Conservation (phyloP, 2,329 filamentous ascomycete species). For the Colletotrichum sp. region DNA sequence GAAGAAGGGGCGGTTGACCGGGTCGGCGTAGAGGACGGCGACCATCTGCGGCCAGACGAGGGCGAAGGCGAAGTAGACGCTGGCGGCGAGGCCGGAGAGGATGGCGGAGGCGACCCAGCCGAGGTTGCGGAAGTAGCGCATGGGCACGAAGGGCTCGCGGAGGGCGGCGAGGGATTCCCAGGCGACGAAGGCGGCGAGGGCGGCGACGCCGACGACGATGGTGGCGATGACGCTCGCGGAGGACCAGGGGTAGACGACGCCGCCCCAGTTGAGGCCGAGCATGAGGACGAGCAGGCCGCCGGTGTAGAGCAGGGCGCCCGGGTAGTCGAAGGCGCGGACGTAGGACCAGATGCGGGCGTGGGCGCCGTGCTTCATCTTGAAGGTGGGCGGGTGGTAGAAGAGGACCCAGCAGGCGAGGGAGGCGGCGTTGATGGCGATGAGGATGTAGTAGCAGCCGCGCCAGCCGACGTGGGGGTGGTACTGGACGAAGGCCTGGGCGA, state of each 20-base stretch:
- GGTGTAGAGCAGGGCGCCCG: slow-evolving; percentile 33
- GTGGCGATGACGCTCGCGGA: slow-evolving; percentile 32
- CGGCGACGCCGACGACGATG: slow-evolving; percentile 30
- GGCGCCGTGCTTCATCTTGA: slow-evolving; percentile 32
- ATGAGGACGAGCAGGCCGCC: slow-evolving; percentile 33
- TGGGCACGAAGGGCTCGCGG: slow-evolving; percentile 39
- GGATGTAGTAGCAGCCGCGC: slow-evolving; percentile 32
- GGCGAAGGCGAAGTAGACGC: slow-evolving; percentile 41
- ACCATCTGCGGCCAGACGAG: slow-evolving; percentile 42
- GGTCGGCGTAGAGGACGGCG: slow-evolving; percentile 32
- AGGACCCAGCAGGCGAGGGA: slow-evolving; percentile 32
- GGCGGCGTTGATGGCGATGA: slow-evolving; percentile 31
- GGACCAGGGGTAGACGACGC: slow-evolving; percentile 34
- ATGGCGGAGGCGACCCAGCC: slow-evolving; percentile 34
- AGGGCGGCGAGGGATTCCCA: slow-evolving; percentile 31
- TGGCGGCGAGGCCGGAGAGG: slow-evolving; percentile 37
- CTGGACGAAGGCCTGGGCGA: slow-evolving; percentile 30
- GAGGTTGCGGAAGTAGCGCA: slow-evolving; percentile 37
- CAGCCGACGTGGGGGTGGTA: slow-evolving; percentile 29
- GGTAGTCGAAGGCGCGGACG: slow-evolving; percentile 34
- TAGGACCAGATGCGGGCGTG: slow-evolving; percentile 26
- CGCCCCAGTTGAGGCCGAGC: slow-evolving; percentile 36
- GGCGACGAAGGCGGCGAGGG: slow-evolving; percentile 27
- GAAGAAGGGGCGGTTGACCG: slow-evolving; percentile 21
- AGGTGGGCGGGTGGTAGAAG: slow-evolving; percentile 38